Evolutionary conservation across 441 rosid species (phyloP), one percentile per base, ranked within the genome.

Genomic region (Cnidoscolus chayamansa): DNA sequence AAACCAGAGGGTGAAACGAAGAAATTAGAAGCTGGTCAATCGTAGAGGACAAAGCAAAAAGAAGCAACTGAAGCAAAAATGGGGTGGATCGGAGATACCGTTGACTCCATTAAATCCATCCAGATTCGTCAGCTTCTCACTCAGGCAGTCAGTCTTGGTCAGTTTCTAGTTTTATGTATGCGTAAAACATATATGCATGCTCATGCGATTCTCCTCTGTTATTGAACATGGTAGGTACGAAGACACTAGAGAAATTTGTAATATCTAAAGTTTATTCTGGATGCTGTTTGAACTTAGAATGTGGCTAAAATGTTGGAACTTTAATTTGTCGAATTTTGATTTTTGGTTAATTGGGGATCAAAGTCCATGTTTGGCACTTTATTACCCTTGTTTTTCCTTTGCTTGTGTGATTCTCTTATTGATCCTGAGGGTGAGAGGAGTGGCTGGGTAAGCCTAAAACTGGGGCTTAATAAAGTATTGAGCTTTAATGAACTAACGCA

Each of bases 131-230:
- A 88, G 80, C 89, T 88, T 60, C 84, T 87, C 59, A 84, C 86
- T 67, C 97, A 91, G 72, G 88, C 84, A 61, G 83, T 89, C 73
- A 89, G 90, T 83, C 88, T 91, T 32, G 97, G 97, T 91, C 76
- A 47, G 88, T 80, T 67, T 74, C 72, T 73, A 2, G 65, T 20
- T 53, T 45, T 63, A n/a, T 55, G n/a, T 35, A 6, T 59, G 58
- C 10, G 0, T 31, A 5, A 40, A 40, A 40, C 16, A 0, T 49
- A 2, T 30, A 17, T 15, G 15, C 19, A 25, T 13, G 37, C 8
- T 2, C 53, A 64, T 49, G 40, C 9, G 50, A 15, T 58, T 66
- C 70, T 10, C 50, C 43, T 40, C 45, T 40, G 6, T 0, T 6
- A 40, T 40, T 5, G 45, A 40, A 7, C 6, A 40, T 3, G 4